Evolutionary conservation across 768 basidiomycete species (phyloP).

Genomic region (Tremella fuciformis): DNA sequence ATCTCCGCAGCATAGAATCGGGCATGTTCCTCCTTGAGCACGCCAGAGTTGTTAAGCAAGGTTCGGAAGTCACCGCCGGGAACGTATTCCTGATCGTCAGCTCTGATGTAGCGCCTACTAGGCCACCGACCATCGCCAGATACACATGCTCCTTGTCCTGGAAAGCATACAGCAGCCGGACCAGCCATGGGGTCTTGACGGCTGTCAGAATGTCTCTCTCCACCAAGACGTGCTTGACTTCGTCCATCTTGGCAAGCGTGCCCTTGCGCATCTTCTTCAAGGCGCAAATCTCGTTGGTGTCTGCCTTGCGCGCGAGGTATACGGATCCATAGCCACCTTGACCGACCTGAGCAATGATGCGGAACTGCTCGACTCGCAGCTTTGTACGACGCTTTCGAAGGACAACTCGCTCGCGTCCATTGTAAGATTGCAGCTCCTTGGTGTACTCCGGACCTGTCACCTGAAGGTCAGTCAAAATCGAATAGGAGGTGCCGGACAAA

Average conservation of each 20-base stretch:
- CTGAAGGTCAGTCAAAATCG: slow-evolving; percentile 16
- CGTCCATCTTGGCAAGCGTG: slow-evolving; percentile 96
- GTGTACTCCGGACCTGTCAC: slow-evolving; percentile 46
- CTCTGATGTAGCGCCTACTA: background rate
- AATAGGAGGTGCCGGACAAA: slow-evolving; percentile 7
- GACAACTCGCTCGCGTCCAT: slow-evolving; percentile 86
- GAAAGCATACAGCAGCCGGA: slow-evolving; percentile 90
- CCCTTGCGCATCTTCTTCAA: slow-evolving; percentile 96
- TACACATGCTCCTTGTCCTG: slow-evolving; percentile 89
- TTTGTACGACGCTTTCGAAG: slow-evolving; percentile 91
- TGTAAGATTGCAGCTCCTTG: slow-evolving; percentile 88
- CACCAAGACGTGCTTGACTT: slow-evolving; percentile 96
- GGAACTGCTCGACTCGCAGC: slow-evolving; percentile 88
- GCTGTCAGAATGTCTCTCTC: slow-evolving; percentile 97
- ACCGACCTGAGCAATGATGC: slow-evolving; percentile 97
- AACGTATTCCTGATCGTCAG: slow-evolving; percentile 69
- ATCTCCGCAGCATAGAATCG: slow-evolving; percentile 97
- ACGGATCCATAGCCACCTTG: slow-evolving; percentile 99
- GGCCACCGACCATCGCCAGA: slow-evolving; percentile 71
- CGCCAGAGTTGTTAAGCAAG: slow-evolving; percentile 93
- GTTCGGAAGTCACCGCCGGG: slow-evolving; percentile 98
- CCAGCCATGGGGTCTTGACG: slow-evolving; percentile 96
- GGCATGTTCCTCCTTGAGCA: slow-evolving; percentile 95
- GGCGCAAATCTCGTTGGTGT: slow-evolving; percentile 94
- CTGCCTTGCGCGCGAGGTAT: slow-evolving; percentile 88